Base-by-base conservation (phyloP, 129 eudicot genomes). In the Saussurea involucrata region DNA sequence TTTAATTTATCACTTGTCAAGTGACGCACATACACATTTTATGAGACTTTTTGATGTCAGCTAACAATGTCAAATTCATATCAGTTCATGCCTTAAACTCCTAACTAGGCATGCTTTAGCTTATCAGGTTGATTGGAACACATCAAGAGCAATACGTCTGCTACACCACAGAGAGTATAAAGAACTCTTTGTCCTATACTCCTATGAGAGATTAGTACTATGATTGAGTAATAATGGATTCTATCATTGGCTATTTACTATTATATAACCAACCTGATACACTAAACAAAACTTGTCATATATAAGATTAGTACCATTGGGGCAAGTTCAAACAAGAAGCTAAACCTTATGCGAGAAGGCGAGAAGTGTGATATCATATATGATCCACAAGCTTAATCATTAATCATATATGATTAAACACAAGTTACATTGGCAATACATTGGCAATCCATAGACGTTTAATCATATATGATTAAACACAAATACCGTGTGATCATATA, bases 61-160 rank as follows among this genome's bases (percentile, higher is more conserved):
- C 27, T n/a, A 5, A 11, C 9, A 10, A 40, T 0, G 1, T 72
- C 76, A 53, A 8, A 8, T 9, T 72, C 20, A 73, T 18, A 36
- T 73, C 21, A 73, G 27, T 66, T 28, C 80, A 60, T 53, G n/a
- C 53, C 66, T 76, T 44, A 76, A 76, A 24, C 66, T 28, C 72
- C 73, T 18, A 20, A 20, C 46, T 18, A 1, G 32, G 5, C 10
- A 44, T 15, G 8, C 36, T 61, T 61, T 24, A 5, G 13, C 63
- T 42, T 24, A 28, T 2, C 15, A 20, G 21, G 58, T 21, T 15
- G 40, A 15, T 27, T 27, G 3, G 2, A 27, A 27, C 29, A 31
- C 34, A 31, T 72, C 42, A 31, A n/a, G 11, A n/a, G 46, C n/a
- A 29, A 57, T 60, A 20, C 4, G 21, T 37, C 29, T 27, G 31